phyloP scores from a whole-genome alignment of 1,139 yeast genomes.

The Taphrina wiesneri region DNA sequence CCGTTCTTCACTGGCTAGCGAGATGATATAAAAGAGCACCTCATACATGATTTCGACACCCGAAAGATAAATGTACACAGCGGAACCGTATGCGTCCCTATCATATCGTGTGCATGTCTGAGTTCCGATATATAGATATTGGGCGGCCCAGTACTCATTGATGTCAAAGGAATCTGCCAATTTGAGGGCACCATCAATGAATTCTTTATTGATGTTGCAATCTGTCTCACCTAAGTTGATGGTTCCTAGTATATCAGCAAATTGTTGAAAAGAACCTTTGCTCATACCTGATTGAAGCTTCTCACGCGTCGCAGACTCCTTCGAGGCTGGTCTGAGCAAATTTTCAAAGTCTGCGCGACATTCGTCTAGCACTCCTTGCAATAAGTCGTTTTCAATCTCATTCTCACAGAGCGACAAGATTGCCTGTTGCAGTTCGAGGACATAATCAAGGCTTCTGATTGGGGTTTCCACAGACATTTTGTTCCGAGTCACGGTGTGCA shows the following conservation, averaged over 20 bases:
- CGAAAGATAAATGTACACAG: conserved; percentile 22
- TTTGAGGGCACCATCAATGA: conserved; percentile 23
- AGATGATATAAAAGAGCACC: conserved; percentile 7
- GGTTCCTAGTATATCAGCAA: conserved; percentile 5
- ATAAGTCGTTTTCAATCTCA: neutral
- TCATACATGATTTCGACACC: conserved; percentile 15
- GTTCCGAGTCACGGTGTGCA: too few relatives aligned
- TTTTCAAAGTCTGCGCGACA: neutral
- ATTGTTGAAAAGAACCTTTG: neutral
- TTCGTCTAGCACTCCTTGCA: neutral
- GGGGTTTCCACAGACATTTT: neutral
- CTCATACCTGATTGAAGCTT: conserved; percentile 2
- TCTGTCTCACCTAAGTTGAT: neutral
- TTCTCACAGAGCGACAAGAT: neutral
- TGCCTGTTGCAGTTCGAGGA: neutral
- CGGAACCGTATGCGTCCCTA: conserved; percentile 24
- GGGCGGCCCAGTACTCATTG: conserved; percentile 31
- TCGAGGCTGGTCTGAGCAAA: neutral
- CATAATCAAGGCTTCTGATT: neutral
- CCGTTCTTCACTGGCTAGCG: neutral
- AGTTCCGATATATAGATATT: conserved; percentile 25
- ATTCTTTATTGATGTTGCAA: conserved; percentile 31
- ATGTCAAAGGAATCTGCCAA: conserved; percentile 26
- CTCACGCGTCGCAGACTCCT: neutral
- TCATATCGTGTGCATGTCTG: conserved; percentile 12